These are phyloP conservation scores for Magnolia sinica DNA, from an alignment of 164 flowering plant species.

Conservation along the genomic window DNA sequence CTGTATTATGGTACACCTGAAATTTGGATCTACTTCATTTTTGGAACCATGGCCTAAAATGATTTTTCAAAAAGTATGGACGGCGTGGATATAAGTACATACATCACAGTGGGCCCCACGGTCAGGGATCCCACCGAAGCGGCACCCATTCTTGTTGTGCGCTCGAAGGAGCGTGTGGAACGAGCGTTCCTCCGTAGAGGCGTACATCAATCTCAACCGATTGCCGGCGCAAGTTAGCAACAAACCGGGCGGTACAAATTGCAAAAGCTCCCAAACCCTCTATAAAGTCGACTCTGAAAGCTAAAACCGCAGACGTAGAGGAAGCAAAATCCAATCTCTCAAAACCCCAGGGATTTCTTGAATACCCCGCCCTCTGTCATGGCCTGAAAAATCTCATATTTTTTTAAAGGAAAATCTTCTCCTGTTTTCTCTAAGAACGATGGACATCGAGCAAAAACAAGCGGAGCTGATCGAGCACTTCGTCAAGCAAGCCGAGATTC, in stretches of 20 bases:
- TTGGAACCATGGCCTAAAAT: no score
- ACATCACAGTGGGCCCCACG: no score
- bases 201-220: neutral
- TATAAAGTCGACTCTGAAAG: neutral
- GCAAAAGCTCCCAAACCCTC: neutral
- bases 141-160: no score
- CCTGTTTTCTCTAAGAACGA: slow-evolving; percentile 13
- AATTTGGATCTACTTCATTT: no score
- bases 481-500: slow-evolving; percentile 59
- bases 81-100: no score
- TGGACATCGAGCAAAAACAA: slow-evolving; percentile 90
- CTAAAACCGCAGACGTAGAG: no score
- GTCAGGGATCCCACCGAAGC: no score
- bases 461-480: slow-evolving; percentile 72
- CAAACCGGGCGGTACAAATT: neutral
- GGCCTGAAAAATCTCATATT: neutral
- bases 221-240: neutral
- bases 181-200: no score
- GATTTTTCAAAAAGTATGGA: no score
- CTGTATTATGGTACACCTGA: no score
- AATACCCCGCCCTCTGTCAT: neutral
- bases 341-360: neutral
- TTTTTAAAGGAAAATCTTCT: no score
- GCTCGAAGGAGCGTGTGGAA: no score
- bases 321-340: neutral